Percentiles rank a stretch among this genome's conserved stretches.
Conservation (phyloP, 352 stramenopile genomes). For the Globisporangium recalcitrans region DNA sequence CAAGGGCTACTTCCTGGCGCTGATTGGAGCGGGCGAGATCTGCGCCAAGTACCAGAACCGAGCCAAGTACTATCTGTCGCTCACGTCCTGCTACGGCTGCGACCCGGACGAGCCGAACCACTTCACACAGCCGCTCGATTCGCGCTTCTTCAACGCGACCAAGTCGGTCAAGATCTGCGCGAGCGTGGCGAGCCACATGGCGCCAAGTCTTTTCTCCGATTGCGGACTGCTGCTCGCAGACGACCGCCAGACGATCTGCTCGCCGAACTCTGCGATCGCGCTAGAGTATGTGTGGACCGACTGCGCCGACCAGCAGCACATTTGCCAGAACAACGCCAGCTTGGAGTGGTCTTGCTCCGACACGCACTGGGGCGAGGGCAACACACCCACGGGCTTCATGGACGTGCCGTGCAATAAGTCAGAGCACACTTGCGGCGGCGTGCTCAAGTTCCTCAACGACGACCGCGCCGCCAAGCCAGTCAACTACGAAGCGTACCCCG, state of each 20-base stretch:
- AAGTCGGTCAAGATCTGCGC: background rate
- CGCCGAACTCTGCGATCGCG: background rate
- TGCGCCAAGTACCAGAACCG: background rate
- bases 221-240: background rate
- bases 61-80: background rate
- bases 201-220: background rate
- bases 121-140: background rate
- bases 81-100: background rate
- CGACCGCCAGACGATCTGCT: background rate
- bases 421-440: background rate
- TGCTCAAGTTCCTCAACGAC: background rate
- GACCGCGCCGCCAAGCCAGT: background rate
- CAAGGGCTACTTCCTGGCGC: background rate
- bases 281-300: background rate
- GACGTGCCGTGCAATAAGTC: background rate
- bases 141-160: background rate
- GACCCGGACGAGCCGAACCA: background rate
- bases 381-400: background rate
- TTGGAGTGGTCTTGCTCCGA: background rate
- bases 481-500: background rate
- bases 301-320: background rate
- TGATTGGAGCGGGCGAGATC: background rate
- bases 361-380: background rate
- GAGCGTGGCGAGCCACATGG: background rate
- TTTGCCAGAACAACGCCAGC: background rate